Evolutionary conservation across 495 filamentous ascomycete species (phyloP), one percentile per base, ranked within the genome.

Genomic region (Penicillium psychrofluorescens): DNA sequence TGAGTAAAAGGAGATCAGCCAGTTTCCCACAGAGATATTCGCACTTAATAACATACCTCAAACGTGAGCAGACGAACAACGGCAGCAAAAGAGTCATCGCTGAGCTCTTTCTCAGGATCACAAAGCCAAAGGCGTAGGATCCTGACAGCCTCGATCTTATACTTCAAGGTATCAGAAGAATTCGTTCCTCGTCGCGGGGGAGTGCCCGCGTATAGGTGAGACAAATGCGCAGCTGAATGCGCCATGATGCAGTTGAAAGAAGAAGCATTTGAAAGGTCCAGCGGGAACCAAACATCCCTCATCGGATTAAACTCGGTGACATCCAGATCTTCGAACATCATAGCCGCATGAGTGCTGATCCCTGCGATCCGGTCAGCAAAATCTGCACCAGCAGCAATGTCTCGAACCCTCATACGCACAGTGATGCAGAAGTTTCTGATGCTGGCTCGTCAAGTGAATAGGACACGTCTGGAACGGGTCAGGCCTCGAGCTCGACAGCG

Each of bases 161-260:
- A 59, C 27, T 41, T 54, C 16, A 59, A 38, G 6, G 45, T 45
- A 34, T 53, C 54, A 27, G 35, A 27, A 6, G 47, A 47, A 4
- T 36, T 36, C 13, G 50, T 55, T 8, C 37, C 40, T 40, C 30
- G 51, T 47, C 14, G 37, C 1, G 53, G 45, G 14, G 32, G 43
- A 9, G 43, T 54, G 1, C 53, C 56, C 4, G 45, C 45, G 36
- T 56, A 54, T 6, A 54, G 35, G 29, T 62, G 53, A 35, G 48
- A 41, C 33, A 62, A 22, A 36, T 61, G 58, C 2, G 58, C 58
- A 6, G 58, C 58, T 5, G 58, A 53, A 36, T 61, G 57, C 4
- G 57, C 57, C 54, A 61, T 55, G 40, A 62, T 54, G 36, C 49
- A 51, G 29, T 59, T 54, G 41, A 62, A 62, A 11, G 58, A 62